Conservation (phyloP, 345 rosid genomes). For the Corchorus capsularis region DNA sequence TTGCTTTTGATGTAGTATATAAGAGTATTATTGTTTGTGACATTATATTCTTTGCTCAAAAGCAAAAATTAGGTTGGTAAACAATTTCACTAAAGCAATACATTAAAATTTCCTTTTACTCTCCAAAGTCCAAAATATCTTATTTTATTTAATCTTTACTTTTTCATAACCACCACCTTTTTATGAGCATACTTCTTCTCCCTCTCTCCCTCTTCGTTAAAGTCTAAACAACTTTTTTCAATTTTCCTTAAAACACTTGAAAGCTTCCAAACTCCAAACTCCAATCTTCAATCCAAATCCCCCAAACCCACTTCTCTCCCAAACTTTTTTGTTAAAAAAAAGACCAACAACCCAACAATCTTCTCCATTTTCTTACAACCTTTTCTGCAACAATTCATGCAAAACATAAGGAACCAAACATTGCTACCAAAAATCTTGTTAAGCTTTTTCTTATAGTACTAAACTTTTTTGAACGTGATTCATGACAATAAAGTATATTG, state of each 20-base stretch:
- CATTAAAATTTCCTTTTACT: too few relatives aligned
- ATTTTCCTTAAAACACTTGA: not conserved
- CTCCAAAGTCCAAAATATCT: too few relatives aligned
- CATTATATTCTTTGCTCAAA: too few relatives aligned
- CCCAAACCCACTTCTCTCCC: not conserved
- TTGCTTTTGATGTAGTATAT: too few relatives aligned
- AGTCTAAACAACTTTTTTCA: slow-evolving; percentile 9
- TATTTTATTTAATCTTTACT: too few relatives aligned
- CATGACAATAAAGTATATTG: slow-evolving; percentile 55
- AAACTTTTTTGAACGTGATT: not conserved
- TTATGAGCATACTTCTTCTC: not conserved
- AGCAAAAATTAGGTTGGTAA: too few relatives aligned
- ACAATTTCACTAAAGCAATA: too few relatives aligned
- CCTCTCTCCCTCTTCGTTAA: not conserved
- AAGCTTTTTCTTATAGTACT: too few relatives aligned
- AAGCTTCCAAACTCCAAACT: not conserved
- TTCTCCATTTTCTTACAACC: not conserved
- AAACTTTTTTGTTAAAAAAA: not conserved
- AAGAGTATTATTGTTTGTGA: too few relatives aligned
- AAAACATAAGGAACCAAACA: not conserved
- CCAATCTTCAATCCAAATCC: not conserved
- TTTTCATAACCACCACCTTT: not conserved
- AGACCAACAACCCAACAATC: not conserved
- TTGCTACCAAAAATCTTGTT: not conserved
- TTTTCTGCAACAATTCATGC: not conserved